These are phyloP conservation scores for Coemansia biformis DNA, from an alignment of 192 early-diverging fungal species.

Conservation along the genomic window DNA sequence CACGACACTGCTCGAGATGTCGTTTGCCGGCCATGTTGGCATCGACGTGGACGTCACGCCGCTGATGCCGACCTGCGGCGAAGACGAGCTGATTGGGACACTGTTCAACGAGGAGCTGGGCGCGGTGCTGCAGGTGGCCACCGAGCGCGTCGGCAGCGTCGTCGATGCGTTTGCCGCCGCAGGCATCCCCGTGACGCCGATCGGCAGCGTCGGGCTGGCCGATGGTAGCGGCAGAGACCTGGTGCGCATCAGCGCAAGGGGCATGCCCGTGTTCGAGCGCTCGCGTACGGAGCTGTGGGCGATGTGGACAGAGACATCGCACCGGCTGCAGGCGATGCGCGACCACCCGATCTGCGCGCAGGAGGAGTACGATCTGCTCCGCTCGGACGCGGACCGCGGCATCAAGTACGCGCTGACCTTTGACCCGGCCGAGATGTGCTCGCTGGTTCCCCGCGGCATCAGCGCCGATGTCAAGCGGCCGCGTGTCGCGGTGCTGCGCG, in stretches of 20 bases:
- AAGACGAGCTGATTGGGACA: slow-evolving; percentile 53
- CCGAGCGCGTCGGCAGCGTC: slow-evolving; percentile 50
- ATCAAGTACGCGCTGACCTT: slow-evolving; percentile 75
- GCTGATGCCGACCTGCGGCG: slow-evolving; percentile 17
- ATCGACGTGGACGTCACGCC: slow-evolving; percentile 61
- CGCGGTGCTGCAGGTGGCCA: slow-evolving; percentile 85
- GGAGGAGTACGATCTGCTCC: slow-evolving; percentile 73
- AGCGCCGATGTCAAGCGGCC: slow-evolving; percentile 47
- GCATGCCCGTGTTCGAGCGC: slow-evolving; percentile 50
- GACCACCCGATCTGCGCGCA: slow-evolving; percentile 84
- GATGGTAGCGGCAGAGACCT: slow-evolving; percentile 37
- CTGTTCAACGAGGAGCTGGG: slow-evolving; percentile 98
- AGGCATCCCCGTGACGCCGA: slow-evolving; percentile 56
- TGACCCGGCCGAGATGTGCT: slow-evolving; percentile 50
- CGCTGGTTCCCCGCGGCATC: slow-evolving; percentile 13
- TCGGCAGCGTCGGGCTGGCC: slow-evolving; percentile 41
- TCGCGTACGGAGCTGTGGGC: slow-evolving; percentile 68
- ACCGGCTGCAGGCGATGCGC: slow-evolving; percentile 80
- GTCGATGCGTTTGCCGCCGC: slow-evolving; percentile 40
- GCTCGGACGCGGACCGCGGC: slow-evolving; percentile 72
- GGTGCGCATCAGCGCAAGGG: slow-evolving; percentile 52
- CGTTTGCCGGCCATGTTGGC: slow-evolving; percentile 90
- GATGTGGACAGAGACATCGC: slow-evolving; percentile 88
- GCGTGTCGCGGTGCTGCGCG: slow-evolving; percentile 89
- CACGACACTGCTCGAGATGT: slow-evolving; percentile 90